phyloP scores from a whole-genome alignment of 768 basidiomycete genomes.

The Mycena alexandri region DNA sequence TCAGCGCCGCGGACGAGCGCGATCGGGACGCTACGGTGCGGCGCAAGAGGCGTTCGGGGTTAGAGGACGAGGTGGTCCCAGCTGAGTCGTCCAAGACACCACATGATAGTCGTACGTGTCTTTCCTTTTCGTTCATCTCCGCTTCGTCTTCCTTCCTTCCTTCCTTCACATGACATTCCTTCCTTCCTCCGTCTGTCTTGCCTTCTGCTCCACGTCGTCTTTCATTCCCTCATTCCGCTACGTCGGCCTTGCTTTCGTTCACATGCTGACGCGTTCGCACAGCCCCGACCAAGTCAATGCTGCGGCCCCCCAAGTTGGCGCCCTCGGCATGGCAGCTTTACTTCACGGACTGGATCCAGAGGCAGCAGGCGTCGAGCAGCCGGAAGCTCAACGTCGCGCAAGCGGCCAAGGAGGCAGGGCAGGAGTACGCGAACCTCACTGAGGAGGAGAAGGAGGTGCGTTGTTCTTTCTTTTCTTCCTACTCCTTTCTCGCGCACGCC shows the following conservation, averaged over 20 bases:
- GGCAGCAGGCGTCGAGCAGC: slow-evolving; percentile 81
- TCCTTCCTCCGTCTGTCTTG: slow-evolving; percentile 33
- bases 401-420: slow-evolving; percentile 94
- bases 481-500: neutral
- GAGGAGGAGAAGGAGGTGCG: slow-evolving; percentile 86
- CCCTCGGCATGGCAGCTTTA: slow-evolving; percentile 97
- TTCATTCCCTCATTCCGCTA: too few species aligned
- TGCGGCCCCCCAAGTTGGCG: slow-evolving; percentile 91
- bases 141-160: slow-evolving; percentile 18
- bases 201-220: neutral
- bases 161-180: slow-evolving; percentile 22
- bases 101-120: slow-evolving; percentile 61
- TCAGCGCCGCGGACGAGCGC: slow-evolving; percentile 69
- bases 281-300: slow-evolving; percentile 80
- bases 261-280: slow-evolving; percentile 30
- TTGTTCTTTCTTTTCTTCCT: slow-evolving; percentile 28
- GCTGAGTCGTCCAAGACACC: slow-evolving; percentile 51
- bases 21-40: slow-evolving; percentile 75
- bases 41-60: slow-evolving; percentile 61
- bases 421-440: slow-evolving; percentile 85
- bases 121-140: too few species aligned
- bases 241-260: slow-evolving; percentile 24
- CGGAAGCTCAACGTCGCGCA: slow-evolving; percentile 95
- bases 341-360: slow-evolving; percentile 95
- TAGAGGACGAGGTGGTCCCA: slow-evolving; percentile 52